Percentiles rank a stretch among this genome's conserved stretches.
Conservation (phyloP, 2,329 filamentous ascomycete species). For the Paecilomyces dactylethromorphus region DNA sequence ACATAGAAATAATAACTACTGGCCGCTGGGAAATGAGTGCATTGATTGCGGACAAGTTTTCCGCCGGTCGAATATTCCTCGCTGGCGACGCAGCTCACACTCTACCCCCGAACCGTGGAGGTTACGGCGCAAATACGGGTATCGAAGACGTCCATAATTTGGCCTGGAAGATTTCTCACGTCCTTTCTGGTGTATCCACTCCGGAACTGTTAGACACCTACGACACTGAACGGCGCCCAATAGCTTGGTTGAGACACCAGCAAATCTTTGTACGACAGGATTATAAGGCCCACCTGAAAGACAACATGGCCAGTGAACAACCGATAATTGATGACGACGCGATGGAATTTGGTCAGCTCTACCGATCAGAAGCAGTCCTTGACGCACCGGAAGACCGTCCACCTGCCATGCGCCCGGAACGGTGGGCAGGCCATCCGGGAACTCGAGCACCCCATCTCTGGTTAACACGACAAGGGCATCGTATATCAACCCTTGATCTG, state of each 20-base stretch:
- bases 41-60: conserved; percentile 19
- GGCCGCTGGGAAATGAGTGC: conserved; percentile 26
- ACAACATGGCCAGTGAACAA: conserved; percentile 1
- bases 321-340: conserved; percentile 16
- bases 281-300: conserved; percentile 11
- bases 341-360: conserved; percentile 21
- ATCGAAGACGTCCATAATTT: conserved; percentile 30
- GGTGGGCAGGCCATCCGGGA: conserved; percentile 22
- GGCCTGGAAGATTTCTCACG: background rate
- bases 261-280: conserved; percentile 19
- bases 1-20: conserved; percentile 27
- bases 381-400: conserved; percentile 4
- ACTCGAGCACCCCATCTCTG: conserved; percentile 27
- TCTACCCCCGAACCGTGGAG: conserved; percentile 21
- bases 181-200: background rate
- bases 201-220: conserved; percentile 25
- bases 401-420: conserved; percentile 13
- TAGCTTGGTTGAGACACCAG: conserved; percentile 19
- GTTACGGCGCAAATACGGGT: conserved; percentile 27
- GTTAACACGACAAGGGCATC: conserved; percentile 14
- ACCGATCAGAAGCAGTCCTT: conserved; percentile 15
- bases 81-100: conserved; percentile 26
- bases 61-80: conserved; percentile 24
- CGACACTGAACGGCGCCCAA: conserved; percentile 30
- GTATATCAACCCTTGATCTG: conserved; percentile 25